Percentiles rank a stretch among this genome's conserved stretches.
These are phyloP conservation scores for Coemansia sp. DNA, from an alignment of 192 early-diverging fungal species.

Conservation along the genomic window DNA sequence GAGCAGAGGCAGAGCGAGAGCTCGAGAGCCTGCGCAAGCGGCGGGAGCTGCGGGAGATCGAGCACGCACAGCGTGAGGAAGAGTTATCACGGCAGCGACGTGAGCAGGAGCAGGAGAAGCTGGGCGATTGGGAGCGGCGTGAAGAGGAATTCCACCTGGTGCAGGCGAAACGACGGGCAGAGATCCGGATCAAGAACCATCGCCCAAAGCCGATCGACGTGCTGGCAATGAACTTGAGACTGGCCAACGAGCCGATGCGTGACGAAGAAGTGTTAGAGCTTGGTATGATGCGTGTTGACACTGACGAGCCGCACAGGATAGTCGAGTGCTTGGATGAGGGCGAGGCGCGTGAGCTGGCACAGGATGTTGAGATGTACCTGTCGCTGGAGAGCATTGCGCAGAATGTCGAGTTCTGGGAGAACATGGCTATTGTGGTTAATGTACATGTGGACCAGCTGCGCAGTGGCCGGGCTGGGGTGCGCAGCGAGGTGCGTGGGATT, in stretches of 20 bases:
- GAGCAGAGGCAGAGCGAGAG: constrained; percentile 69
- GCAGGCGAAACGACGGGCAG: constrained; percentile 88
- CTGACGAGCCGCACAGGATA: constrained; percentile 86
- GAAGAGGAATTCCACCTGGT: constrained; percentile 93
- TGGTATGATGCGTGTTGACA: constrained; percentile 65
- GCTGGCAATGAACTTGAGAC: constrained; percentile 82
- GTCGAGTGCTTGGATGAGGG: constrained; percentile 61
- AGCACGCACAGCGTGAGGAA: constrained; percentile 77
- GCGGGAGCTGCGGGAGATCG: constrained; percentile 78
- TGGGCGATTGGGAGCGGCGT: constrained; percentile 94
- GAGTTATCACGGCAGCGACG: constrained; percentile 73
- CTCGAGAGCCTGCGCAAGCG: constrained; percentile 79
- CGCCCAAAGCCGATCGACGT: constrained; percentile 91
- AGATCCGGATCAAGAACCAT: constrained; percentile 86
- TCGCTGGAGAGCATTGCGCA: constrained; percentile 74
- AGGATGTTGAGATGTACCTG: constrained; percentile 88
- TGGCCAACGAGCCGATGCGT: constrained; percentile 70
- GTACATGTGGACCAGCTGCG: constrained; percentile 56
- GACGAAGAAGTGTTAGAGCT: constrained; percentile 72
- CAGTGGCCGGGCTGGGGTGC: not conserved
- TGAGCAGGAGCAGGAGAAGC: constrained; percentile 79
- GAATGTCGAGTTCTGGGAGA: constrained; percentile 82
- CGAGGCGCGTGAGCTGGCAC: constrained; percentile 76
- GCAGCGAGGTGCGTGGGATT: constrained; percentile 65
- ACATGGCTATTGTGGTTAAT: constrained; percentile 78